phyloP scores from a whole-genome alignment of 441 rosid genomes.

The Pelargonium myrrhifolium region DNA sequence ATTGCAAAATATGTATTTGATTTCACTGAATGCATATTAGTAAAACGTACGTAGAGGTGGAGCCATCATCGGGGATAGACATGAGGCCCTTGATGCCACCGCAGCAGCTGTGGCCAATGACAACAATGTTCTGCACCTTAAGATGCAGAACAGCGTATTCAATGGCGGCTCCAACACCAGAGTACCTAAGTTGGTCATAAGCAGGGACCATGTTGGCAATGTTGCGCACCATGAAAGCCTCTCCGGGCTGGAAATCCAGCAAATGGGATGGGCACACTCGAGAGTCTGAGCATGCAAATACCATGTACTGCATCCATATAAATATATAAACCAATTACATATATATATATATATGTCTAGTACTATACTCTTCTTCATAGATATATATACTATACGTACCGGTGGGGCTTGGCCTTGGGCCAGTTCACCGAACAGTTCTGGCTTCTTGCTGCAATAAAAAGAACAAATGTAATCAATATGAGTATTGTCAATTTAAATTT shows the following conservation, averaged over 20 bases:
- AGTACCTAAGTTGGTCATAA: conserved; percentile 62
- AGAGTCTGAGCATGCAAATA: conserved; percentile 95
- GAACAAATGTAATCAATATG: too few relatives aligned
- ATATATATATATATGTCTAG: too few relatives aligned
- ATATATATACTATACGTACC: too few relatives aligned
- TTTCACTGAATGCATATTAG: background rate
- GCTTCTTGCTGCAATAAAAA: conserved; percentile 47
- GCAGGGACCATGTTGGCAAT: conserved; percentile 90
- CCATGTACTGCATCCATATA: conserved; percentile 66
- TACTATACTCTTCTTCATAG: too few relatives aligned
- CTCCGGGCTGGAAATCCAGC: conserved; percentile 83
- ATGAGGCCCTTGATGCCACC: conserved; percentile 98
- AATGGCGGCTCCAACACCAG: conserved; percentile 78
- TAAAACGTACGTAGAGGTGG: conserved; percentile 54
- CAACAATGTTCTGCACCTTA: conserved; percentile 81
- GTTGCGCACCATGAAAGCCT: conserved; percentile 90
- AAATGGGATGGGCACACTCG: conserved; percentile 93
- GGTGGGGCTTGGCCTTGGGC: conserved; percentile 89
- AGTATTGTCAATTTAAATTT: too few relatives aligned
- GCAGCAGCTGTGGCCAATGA: conserved; percentile 89
- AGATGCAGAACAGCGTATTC: conserved; percentile 96
- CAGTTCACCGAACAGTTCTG: conserved; percentile 60
- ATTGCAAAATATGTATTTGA: background rate
- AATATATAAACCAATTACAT: too few relatives aligned
- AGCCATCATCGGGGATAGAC: conserved; percentile 78